phyloP scores from a whole-genome alignment of 306 rosid species.

The Abrus pulchellus region DNA sequence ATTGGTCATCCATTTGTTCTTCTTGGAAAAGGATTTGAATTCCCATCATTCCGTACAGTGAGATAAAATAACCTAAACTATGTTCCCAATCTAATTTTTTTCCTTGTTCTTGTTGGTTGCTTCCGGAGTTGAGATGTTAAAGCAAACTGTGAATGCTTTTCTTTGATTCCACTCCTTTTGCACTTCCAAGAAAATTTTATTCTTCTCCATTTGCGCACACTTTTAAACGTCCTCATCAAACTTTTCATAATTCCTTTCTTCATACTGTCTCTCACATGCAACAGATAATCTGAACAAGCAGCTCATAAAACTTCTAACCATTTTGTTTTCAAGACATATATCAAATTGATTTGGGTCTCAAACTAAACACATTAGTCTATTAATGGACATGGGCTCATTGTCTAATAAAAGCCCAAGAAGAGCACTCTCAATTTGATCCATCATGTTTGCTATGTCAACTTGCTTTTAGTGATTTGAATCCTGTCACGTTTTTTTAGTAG shows the following conservation, averaged over 20 bases:
- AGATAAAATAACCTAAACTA: background rate
- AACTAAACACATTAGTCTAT: background rate
- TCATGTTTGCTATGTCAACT: too few relatives aligned
- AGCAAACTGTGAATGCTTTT: constrained; percentile 52
- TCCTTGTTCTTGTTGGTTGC: constrained; percentile 28
- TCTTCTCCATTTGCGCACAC: constrained; percentile 45
- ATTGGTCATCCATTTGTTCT: background rate
- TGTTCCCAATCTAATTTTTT: background rate
- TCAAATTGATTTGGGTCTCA: background rate
- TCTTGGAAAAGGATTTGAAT: background rate
- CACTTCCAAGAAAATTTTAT: constrained; percentile 47
- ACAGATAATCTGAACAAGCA: background rate
- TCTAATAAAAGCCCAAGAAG: background rate
- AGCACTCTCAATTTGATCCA: background rate
- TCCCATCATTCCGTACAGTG: background rate
- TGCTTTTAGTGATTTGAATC: too few relatives aligned
- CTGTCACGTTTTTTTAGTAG: too few relatives aligned
- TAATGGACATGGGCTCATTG: background rate
- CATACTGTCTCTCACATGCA: constrained; percentile 46
- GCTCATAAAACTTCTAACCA: background rate
- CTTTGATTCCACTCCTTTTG: constrained; percentile 72
- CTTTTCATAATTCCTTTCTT: constrained; percentile 68
- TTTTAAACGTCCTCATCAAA: constrained; percentile 37
- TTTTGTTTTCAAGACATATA: background rate
- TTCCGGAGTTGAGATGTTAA: constrained; percentile 34